phyloP scores from a whole-genome alignment of 2,329 filamentous ascomycete species.

The Colletotrichum simmondsii region DNA sequence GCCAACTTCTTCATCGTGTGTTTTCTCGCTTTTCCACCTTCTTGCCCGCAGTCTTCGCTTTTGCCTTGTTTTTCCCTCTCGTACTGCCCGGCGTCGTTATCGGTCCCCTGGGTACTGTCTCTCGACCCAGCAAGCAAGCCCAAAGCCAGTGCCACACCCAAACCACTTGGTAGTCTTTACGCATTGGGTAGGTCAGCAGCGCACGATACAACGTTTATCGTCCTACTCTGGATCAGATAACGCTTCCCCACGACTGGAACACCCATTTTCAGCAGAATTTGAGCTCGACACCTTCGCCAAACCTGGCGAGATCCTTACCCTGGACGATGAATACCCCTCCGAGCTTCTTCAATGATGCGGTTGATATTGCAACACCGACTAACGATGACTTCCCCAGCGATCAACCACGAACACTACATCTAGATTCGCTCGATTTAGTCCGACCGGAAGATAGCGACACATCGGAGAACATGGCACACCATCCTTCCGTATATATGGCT shows the following conservation, averaged over 20 bases:
- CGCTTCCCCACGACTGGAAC: neutral
- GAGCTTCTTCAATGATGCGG: constrained; percentile 34
- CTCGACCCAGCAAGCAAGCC: neutral
- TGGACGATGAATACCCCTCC: constrained; percentile 33
- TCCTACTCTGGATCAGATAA: neutral
- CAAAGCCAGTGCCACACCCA: neutral
- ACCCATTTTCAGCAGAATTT: neutral
- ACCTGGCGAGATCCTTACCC: neutral
- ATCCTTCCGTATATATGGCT: constrained; percentile 24
- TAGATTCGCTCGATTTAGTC: constrained; percentile 8
- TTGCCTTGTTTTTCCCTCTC: neutral
- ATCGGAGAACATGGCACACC: constrained; percentile 8
- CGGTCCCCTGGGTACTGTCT: neutral
- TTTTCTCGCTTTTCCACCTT: neutral
- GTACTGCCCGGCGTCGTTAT: neutral
- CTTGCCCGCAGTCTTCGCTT: neutral
- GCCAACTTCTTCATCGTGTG: neutral
- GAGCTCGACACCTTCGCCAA: neutral
- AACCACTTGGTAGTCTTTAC: neutral
- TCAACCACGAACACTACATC: constrained; percentile 21
- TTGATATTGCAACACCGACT: constrained; percentile 31
- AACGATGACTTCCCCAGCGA: constrained; percentile 32
- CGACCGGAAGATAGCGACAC: constrained; percentile 6
- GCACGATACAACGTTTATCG: neutral
- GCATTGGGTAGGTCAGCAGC: constrained; percentile 3